These are phyloP conservation scores for Coemansia sp. DNA, from an alignment of 192 early-diverging fungal genomes.

Conservation along the genomic window DNA sequence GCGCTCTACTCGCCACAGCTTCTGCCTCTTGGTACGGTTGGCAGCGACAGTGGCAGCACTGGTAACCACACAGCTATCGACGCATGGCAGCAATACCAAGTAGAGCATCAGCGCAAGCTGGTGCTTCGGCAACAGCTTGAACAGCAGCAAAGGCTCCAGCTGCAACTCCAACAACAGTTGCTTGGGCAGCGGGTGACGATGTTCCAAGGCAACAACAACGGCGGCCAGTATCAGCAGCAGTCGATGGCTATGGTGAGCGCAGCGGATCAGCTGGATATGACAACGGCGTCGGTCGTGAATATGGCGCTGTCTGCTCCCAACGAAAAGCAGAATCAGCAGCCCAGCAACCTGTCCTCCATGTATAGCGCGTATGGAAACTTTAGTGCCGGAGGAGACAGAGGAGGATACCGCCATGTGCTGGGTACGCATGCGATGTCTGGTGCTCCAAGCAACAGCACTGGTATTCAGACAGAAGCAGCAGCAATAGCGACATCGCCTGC, in stretches of 20 bases:
- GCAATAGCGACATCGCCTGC: not conserved
- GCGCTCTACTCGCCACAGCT: constrained; percentile 5
- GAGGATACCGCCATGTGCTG: not conserved
- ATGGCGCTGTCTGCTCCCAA: constrained; percentile 19
- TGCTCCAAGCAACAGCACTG: not conserved
- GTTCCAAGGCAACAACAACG: not conserved
- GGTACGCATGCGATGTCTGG: not conserved
- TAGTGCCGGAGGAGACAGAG: not conserved
- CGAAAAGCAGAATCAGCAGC: not conserved
- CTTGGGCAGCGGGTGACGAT: not conserved
- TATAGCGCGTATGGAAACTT: constrained; percentile 5
- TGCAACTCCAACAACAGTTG: constrained; percentile 26
- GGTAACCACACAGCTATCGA: constrained; percentile 12
- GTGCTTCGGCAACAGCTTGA: constrained; percentile 35
- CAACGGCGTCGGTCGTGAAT: constrained; percentile 15
- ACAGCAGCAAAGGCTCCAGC: constrained; percentile 32
- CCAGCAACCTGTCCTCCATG: not conserved
- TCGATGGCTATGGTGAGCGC: not conserved
- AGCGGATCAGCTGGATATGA: constrained; percentile 8
- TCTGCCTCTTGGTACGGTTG: not conserved
- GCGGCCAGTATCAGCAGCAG: constrained; percentile 15
- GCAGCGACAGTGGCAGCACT: constrained; percentile 5
- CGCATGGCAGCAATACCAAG: constrained; percentile 50
- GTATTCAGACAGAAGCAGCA: not conserved
- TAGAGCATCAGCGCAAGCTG: constrained; percentile 34